Evolutionary conservation across 164 flowering plant genomes (phyloP), one percentile per base, ranked within the genome.

Genomic region (Stephania japonica): DNA sequence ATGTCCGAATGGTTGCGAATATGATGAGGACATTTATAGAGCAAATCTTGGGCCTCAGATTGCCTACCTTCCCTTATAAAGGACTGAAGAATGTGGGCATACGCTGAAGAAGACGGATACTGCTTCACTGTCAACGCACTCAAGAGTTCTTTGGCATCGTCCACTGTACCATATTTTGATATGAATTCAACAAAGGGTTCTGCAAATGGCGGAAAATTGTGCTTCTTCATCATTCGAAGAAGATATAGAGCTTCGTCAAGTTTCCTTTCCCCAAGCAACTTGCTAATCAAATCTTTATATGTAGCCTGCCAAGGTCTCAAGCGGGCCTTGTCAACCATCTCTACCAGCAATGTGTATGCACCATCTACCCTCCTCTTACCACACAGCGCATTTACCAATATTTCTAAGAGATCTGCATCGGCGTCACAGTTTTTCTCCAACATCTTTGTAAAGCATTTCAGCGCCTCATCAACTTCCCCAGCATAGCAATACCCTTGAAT

Each of bases 241-340:
- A 96, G 90, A 27, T 85, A 74, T 68, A 88, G 10, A 10, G 97
- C 93, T 76, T 95, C 99, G 71, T 96, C 94, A 12, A 91, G 81
- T 79, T 82, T 89, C 71, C 87, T 81, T 56, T 73, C 86, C 18
- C 75, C 84, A 43, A 93, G 66, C 70, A 95, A 86, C 75, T 80
- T 84, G 67, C 90, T 78, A 70, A 90, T 91, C 82, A 95, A 65
- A 56, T 42, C 70, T 76, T 91, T 93, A 75, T 79, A 91, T 12
- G 97, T 96, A 41, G 90, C 85, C 82, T 92, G 97, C 98, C 97
- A 91, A 8, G 99, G 99, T 75, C 78, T 86, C 65, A 96, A 38
- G 7, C 62, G 77, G 61, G 68, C 82, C 44, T 44, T 85, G 1
- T 79, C 77, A 61, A 85, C 90, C 90, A 89, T 79, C 83, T 88